Evolutionary conservation across 352 stramenopile species (phyloP).

Genomic region (Phytopythium chamaehyphon): DNA sequence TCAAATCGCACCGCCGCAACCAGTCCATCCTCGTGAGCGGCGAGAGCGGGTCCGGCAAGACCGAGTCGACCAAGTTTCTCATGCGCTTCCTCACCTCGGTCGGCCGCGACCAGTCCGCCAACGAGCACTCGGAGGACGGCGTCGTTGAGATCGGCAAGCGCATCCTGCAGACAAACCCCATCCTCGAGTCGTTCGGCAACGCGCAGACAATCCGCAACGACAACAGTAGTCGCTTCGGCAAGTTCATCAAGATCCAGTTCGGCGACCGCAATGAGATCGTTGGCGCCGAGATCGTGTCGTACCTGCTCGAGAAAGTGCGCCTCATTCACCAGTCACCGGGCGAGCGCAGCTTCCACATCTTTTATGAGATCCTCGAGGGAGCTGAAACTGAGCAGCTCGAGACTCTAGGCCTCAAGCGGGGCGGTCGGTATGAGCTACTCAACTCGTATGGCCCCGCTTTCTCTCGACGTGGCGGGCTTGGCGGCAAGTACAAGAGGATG

Average conservation of each 20-base stretch:
- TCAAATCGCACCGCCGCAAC: constrained; percentile 56
- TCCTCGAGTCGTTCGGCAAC: constrained; percentile 97
- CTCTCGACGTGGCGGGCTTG: constrained; percentile 20
- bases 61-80: constrained; percentile 95
- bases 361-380: constrained; percentile 93
- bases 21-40: constrained; percentile 93
- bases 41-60: constrained; percentile 93
- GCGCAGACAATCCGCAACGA: constrained; percentile 96
- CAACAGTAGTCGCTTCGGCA: constrained; percentile 95
- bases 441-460: constrained; percentile 75
- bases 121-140: constrained; percentile 18
- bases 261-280: constrained; percentile 73
- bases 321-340: constrained; percentile 90
- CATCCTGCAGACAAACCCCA: constrained; percentile 96
- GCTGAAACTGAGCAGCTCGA: constrained; percentile 56
- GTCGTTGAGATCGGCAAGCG: constrained; percentile 76
- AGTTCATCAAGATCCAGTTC: constrained; percentile 96
- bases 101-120: constrained; percentile 29
- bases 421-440: constrained; percentile 83
- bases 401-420: constrained; percentile 52
- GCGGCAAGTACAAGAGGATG: constrained; percentile 48
- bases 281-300: constrained; percentile 93
- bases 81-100: constrained; percentile 95
- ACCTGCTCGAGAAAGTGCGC: constrained; percentile 97
- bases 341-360: constrained; percentile 95